Conservation (phyloP, 169 alveolate species). For the Nephromyces sp. region DNA sequence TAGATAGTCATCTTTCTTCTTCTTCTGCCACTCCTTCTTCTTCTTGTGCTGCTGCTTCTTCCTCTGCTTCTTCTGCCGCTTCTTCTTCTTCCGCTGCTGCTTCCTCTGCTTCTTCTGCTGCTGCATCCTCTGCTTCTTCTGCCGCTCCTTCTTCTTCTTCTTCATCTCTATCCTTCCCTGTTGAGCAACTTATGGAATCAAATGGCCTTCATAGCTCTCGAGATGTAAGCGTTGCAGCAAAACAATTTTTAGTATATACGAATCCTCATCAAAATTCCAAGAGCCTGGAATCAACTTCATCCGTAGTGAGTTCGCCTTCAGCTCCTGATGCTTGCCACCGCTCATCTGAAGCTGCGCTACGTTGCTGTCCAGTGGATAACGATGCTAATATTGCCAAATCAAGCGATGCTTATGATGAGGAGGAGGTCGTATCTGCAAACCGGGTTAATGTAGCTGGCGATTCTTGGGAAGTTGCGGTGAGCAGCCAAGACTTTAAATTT, state of each 20-base stretch:
- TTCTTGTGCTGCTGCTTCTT: background rate
- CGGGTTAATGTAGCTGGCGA: background rate
- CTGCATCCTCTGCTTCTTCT: background rate
- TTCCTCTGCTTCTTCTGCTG: background rate
- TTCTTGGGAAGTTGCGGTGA: constrained; percentile 7
- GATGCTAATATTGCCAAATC: background rate
- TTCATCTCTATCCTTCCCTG: no score
- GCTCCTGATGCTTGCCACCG: background rate
- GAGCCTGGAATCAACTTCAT: background rate
- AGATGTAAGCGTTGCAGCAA: no score
- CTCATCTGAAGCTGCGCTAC: background rate
- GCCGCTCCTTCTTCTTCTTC: no score
- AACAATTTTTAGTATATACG: background rate
- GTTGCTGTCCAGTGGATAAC: background rate
- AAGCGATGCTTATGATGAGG: background rate
- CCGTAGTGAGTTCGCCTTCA: background rate
- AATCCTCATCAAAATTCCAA: background rate
- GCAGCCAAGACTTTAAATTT: constrained; percentile 6
- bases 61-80: background rate
- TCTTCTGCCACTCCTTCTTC: background rate
- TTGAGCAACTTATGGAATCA: no score
- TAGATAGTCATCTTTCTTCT: background rate
- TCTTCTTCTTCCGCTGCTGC: background rate
- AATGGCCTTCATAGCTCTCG: no score
- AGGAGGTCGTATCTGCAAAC: background rate